Base-by-base conservation (phyloP, 192 early-diverging fungal species). In the Linnemannia schmuckeri region DNA sequence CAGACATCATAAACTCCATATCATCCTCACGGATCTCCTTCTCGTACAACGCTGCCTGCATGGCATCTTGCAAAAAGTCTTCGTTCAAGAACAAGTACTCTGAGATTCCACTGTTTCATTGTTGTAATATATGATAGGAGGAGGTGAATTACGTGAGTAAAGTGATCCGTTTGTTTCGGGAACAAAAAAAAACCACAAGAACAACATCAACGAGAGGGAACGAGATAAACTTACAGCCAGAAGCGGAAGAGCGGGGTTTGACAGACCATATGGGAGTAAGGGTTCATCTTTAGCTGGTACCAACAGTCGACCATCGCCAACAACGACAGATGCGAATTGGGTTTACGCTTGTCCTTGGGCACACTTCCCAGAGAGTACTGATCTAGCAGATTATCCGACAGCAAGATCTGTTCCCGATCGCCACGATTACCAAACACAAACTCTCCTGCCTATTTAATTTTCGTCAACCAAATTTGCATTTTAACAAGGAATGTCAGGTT, bases 241-340 rank as follows among this genome's bases (percentile, higher is more conserved):
- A 98, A 92, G 22, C 97, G 91, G 88, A 99, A 99, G 22, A 97
- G 92, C 17, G 98, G 98, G 1, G 98, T 99, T 89, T 98, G 97
- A 78, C 97, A 98, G 12, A 99, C 96, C 82, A 99, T 92, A 81
- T 97, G 96, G 57, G 97, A 96, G 84, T 98, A 99, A 22, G 98
- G 97, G 74, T 97, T 96, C 87, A 97, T 94, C 27, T 88, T 81
- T 81, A 97, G 92, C 9, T 88, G 89, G 88, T 96, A 91, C 98
- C 98, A 99, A 81, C 97, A 98, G 78, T 98, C 98, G 2, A 93
- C 98, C 84, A 98, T 98, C 57, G 97, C 95, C 52, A 99, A 88
- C 35, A 99, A 85, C 6, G 98, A 99, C 44, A 99, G 88, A 78
- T 99, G 98, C 4, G 98, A 99, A 83, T 99, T 99, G 24, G 94